Base-by-base conservation (phyloP, 2,329 filamentous ascomycete genomes). In the Exophiala lecanii-corni region DNA sequence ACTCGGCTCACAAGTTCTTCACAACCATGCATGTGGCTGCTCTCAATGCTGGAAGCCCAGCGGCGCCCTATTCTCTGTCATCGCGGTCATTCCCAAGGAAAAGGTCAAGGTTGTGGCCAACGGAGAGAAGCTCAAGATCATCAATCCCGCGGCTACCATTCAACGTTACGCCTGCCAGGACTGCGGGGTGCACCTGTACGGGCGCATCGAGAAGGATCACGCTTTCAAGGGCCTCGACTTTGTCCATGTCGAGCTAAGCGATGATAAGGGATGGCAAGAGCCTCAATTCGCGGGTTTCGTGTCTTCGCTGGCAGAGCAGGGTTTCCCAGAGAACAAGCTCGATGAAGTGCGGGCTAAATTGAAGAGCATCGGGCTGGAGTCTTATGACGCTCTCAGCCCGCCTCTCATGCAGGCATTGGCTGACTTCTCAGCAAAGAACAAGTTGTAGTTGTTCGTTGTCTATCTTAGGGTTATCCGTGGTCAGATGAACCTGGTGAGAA, bases 1-100 rank as follows among this genome's bases (percentile, higher is more conserved):
- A 0, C 69, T 84, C 28, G 61, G 55, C 45, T 67, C 73, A 58
- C 77, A 83, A 55, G 75, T 85, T 43, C 66, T 71, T 2, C 79
- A 84, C 69, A 84, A 85, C 69, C 81, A 85, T 64, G 79, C 78
- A 42, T 84, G 81, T 63, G 81, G 81, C 50, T 84, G 81, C 66
- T 82, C 79, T 41, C 81, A 84, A 62, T 84, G 81, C 73, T 85
- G 79, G 79, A 85, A 84, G 63, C 81, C 81, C 4, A 45, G 62
- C 2, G 77, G 77, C 20, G 71, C 79, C 1, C 72, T 84, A 48
- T 84, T 85, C 70, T 76, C 76, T 47, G 57, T 84, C 53, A 71
- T 85, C 36, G 80, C 66, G 45, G 81, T 84, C 40, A 63, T 84
- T 2, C 74, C 81, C 4, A 60, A 62, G 5, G 72, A 75, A 39